Base-by-base conservation (phyloP, 1,284 basidiomycete species). In the Heimioporus retisporus region DNA sequence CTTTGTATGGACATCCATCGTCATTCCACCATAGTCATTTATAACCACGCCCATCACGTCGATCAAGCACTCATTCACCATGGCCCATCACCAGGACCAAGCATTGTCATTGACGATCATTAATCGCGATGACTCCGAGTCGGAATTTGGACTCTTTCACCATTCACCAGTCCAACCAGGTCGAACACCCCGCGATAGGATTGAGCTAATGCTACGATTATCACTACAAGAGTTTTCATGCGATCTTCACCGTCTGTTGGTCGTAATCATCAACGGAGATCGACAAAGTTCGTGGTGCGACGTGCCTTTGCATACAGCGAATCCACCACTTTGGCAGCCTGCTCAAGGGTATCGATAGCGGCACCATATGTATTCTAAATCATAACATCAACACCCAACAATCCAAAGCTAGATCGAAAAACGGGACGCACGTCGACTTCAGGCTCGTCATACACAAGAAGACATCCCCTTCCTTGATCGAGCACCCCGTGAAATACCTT, bases 401-500 rank as follows among this genome's bases (percentile, higher is more conserved):
- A 13, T 40, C 35, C 35, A 40, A 40, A 40, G 28, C n/a, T 50
- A n/a, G 16, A 40, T 56, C 31, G 10, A 11, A 31, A 6, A 23
- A 16, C 61, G 61, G 61, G 35, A 84, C 93, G 70, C 73, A 95
- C 95, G 79, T 98, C 96, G 14, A 90, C 89, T 73, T 93, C 91
- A 0, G 90, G 88, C 76, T 95, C 85, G 66, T 98, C 96, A 73
- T 93, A 98, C 23, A 99, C 91, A 60, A 98, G 85, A 59, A 99
- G 81, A 75, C 96, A 98, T 0, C 97, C 97, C 1, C 94, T 89
- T 23, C 96, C 96, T 80, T 99, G 97, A 78, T 99, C 97, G 28
- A 99, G 84, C 6, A 99, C 96, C 10, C 97, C 97, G 71, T 96
- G 89, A 74, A 99, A 90, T 1, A 97, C 90, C 75, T 97, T 97